Base-by-base conservation (phyloP, 257 asterid species). In the Perilla frutescens region DNA sequence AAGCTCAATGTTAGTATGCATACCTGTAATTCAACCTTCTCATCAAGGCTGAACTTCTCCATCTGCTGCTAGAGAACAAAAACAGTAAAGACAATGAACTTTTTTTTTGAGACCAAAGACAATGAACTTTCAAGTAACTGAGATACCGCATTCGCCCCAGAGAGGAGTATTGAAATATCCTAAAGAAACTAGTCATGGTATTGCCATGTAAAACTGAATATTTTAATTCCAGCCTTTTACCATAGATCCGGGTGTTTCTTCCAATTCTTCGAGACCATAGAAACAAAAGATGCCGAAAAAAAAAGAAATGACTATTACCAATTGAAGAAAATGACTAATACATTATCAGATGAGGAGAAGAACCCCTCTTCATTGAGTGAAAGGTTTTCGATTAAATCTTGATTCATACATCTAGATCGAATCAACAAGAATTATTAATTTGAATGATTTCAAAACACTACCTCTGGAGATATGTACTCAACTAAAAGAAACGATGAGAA, bases 1-100 rank as follows among this genome's bases (percentile, higher is more conserved):
- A 57, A 57, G 66, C 69, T 73, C 69, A 56, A 12, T 44, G 59
- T 56, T 5, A 47, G 54, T 1, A 67, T 66, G 62, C 51, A 73
- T 86, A 95, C 99, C 99, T 87, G 96, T 73, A 95, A 80, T 74
- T 92, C 96, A 39, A 85, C 71, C 82, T 89, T 89, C 74, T 85
- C 88, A 31, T 83, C 96, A 14, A 95, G 90, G 66, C 73, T 87
- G 89, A 89, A 92, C 90, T 89, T 95, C 79, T 87, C 92, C 8
- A 75, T 83, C 54, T 71, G 77, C 97, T 92, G 91, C 82, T 44
- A 50, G 59, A 72, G 65, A 57, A 64, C 61, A 61, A 66, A 39
- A 66, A 59, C 43, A 54, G 70, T 49, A 15, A 66, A 72, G 61
- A 65, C 56, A 73, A 58, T 56, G 45, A 76, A 77, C 40, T 62